These are phyloP conservation scores for Linnemannia exigua DNA, from an alignment of 192 early-diverging fungal species.

Conservation along the genomic window DNA sequence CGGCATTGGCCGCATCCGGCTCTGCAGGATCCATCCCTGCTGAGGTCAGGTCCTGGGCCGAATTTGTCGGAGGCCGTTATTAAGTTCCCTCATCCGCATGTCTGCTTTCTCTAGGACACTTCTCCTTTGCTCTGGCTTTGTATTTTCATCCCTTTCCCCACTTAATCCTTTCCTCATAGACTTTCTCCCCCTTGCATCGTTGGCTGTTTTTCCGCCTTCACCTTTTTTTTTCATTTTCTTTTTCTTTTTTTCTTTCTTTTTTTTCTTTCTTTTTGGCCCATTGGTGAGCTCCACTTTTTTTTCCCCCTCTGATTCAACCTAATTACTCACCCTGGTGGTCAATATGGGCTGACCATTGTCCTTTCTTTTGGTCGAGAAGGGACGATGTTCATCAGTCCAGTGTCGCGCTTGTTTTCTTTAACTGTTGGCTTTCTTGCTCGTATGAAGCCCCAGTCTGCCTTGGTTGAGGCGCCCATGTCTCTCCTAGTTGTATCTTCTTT, in stretches of 20 bases:
- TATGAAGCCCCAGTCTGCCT: background rate
- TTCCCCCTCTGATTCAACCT: background rate
- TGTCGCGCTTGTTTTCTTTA: background rate
- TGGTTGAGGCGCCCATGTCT: background rate
- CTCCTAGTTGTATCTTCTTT: conserved; percentile 21
- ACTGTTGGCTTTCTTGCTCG: background rate
- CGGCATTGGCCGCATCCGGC: conserved; percentile 43
- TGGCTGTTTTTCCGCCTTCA: conserved; percentile 3
- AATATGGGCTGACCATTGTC: background rate
- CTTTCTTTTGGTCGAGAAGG: conserved; percentile 52
- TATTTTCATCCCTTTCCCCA: background rate
- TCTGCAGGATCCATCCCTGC: conserved; percentile 64
- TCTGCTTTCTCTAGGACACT: background rate
- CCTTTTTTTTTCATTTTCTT: conserved; percentile 20
- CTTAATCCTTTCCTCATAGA: background rate
- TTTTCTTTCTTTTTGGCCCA: conserved; percentile 2
- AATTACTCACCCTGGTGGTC: background rate
- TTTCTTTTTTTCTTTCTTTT: conserved; percentile 17
- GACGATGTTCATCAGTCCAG: background rate
- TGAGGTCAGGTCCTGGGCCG: conserved; percentile 77
- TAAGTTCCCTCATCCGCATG: conserved; percentile 3
- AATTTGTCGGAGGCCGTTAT: conserved; percentile 71
- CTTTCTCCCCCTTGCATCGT: background rate
- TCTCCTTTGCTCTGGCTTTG: background rate
- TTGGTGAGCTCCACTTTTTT: conserved; percentile 6